Conservation (phyloP, 108 stramenopile species). For the Fistulifera pelliculosa region DNA sequence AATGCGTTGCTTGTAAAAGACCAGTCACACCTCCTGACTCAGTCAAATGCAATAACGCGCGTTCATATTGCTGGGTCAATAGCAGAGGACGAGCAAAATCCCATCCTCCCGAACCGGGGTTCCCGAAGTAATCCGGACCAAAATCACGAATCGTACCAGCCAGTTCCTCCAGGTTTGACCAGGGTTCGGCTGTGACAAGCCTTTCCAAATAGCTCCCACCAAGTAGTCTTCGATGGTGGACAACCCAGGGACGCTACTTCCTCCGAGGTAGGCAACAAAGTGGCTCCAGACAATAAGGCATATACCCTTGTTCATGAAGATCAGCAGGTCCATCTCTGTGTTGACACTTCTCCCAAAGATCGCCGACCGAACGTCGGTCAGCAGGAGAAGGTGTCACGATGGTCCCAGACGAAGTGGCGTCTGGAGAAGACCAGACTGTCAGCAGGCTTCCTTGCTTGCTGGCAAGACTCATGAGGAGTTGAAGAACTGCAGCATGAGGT, state of each 20-base stretch:
- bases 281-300: constrained; percentile 25
- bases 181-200: constrained; percentile 26
- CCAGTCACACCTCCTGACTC: constrained; percentile 53
- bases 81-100: constrained; percentile 62
- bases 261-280: constrained; percentile 5
- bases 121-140: constrained; percentile 65
- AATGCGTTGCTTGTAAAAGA: constrained; percentile 64
- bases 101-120: constrained; percentile 60
- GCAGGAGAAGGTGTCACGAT: not conserved
- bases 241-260: constrained; percentile 9
- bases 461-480: not conserved
- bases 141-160: constrained; percentile 50
- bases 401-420: not conserved
- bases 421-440: not conserved
- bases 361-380: not conserved
- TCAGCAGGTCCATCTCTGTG: constrained; percentile 16
- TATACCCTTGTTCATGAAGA: constrained; percentile 20
- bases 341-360: not conserved
- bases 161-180: constrained; percentile 26
- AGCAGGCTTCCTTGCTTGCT: not conserved
- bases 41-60: constrained; percentile 54
- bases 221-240: constrained; percentile 75
- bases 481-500: too few species aligned
- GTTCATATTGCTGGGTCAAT: constrained; percentile 61
- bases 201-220: constrained; percentile 55